Evolutionary conservation across 768 basidiomycete genomes (phyloP), one percentile per base, ranked within the genome.

Genomic region (Dendrothele bispora): DNA sequence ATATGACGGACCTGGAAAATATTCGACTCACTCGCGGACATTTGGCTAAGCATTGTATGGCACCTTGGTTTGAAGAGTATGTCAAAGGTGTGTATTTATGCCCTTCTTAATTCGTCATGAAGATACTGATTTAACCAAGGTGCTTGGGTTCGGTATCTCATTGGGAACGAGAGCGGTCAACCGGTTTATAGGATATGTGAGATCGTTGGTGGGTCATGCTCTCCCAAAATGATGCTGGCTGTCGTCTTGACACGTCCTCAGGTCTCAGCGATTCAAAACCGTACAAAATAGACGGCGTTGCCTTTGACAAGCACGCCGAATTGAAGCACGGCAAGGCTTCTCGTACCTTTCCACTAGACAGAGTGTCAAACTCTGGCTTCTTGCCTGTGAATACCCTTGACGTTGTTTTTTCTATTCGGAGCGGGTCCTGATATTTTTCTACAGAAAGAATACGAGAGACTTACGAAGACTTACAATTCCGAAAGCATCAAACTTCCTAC

Each of bases 11-110:
- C 56, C 61, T 98, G 17, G 74, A 78, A 49, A 69, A 68, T 36
- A 81, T 85, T 47, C 70, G 80, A 39, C 56, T 98, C 17, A 79
- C 84, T 7, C 77, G 95, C 42, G 79, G 85, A 44, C 68, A 74
- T 59, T 70, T 98, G 11, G 87, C 82, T 12, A 88, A 84, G 55
- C 70, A 85, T 63, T 85, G 78, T 55, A 69, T 82, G 57, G 77
- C 83, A 28, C 87, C 91, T 2, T 94, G 88, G 82, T 98, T 98
- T 61, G 83, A 86, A 53, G 86, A 93, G 21, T 87, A 84, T 63
- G 77, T 88, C 26, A 82, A 82, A 64, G 87, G 95, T 84, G 54
- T 51, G n/a, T n/a, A n/a, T n/a, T n/a, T n/a, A n/a, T n/a, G 75
- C 39, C 14, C 37, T 7, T 40, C 42, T 42, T 3, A 40, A 20